Base-by-base conservation (phyloP, 495 filamentous ascomycete species). In the Paragyromitra xinjiangensis region DNA sequence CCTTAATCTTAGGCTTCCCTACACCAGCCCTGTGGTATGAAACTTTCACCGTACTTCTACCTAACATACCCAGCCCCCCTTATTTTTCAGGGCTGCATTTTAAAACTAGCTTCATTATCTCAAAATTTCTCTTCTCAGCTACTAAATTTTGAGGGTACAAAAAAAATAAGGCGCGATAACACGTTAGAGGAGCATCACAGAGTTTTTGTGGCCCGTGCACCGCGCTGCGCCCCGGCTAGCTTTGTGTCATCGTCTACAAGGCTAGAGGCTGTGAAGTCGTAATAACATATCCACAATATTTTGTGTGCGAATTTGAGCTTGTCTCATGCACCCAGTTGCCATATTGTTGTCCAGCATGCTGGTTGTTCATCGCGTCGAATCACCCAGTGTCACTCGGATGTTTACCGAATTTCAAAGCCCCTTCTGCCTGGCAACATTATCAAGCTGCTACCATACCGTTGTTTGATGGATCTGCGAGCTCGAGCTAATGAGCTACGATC, bases 11-110 rank as follows among this genome's bases (percentile, higher is more conserved):
- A 9, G 42, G 19, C 22, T 12, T 26, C 24, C 29, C 4, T 9
- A 34, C 14, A 34, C 22, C 26, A 58, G 19, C 55, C 55, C 55
- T 19, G 11, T 24, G n/a, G 4, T 63, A 37, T 6, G 14, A 34
- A 61, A 61, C 26, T 37, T 12, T 6, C 12, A 22, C 12, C 6
- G 42, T 40, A 19, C 14, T 14, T 8, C 26, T 62, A 62, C 8
- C 34, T 45, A 64, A 48, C 40, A 48, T 26, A 6, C 22, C 39
- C 22, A 56, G 66, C 66, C 64, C n/a, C 11, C 45, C 50, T 9
- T 42, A 7, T 44, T 59, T 34, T 40, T 22, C 40, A 19, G 22
- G 67, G 67, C 67, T 69, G 39, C 37, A 45, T 4, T 14, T 22
- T 16, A 12, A 6, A 14, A 39, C 2, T 12, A 12, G 12, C 39